Percentiles rank a stretch among this genome's conserved stretches.
These are phyloP conservation scores for Talaromyces sp. DNA, from an alignment of 2,329 filamentous ascomycete genomes.

Conservation along the genomic window DNA sequence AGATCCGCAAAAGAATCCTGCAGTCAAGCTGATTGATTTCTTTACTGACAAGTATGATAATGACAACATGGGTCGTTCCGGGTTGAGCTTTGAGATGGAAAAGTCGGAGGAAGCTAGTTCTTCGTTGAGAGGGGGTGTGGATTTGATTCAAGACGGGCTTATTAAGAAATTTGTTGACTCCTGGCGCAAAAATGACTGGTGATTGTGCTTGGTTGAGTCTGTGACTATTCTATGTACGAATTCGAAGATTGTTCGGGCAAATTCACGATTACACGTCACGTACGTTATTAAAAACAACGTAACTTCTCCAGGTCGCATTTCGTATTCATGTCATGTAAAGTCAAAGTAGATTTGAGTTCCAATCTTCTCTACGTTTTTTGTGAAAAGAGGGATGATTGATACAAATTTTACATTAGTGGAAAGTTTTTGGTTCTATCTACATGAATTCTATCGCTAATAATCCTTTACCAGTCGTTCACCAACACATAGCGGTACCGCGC, in stretches of 20 bases:
- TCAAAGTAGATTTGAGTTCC: no score
- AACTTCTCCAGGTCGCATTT: no score
- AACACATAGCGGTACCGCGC: slow-evolving; percentile 48
- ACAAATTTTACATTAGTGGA: neutral
- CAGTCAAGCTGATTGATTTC: neutral
- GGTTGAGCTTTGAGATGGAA: neutral
- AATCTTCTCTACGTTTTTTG: neutral
- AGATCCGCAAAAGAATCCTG: neutral
- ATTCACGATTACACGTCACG: no score
- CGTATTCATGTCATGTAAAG: no score
- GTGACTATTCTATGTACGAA: neutral
- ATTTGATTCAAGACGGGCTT: neutral
- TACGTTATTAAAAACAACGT: no score
- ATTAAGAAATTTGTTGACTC: neutral
- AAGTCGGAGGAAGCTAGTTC: neutral
- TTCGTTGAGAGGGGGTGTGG: neutral
- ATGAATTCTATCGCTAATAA: neutral
- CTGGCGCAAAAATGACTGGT: neutral
- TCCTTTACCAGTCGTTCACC: slow-evolving; percentile 32
- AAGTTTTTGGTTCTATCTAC: neutral
- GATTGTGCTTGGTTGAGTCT: neutral
- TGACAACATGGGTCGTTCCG: neutral
- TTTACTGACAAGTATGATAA: neutral
- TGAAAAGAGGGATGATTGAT: neutral
- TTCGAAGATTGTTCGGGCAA: neutral